phyloP scores from a whole-genome alignment of 306 rosid species.

The Trifolium fragiferum region DNA sequence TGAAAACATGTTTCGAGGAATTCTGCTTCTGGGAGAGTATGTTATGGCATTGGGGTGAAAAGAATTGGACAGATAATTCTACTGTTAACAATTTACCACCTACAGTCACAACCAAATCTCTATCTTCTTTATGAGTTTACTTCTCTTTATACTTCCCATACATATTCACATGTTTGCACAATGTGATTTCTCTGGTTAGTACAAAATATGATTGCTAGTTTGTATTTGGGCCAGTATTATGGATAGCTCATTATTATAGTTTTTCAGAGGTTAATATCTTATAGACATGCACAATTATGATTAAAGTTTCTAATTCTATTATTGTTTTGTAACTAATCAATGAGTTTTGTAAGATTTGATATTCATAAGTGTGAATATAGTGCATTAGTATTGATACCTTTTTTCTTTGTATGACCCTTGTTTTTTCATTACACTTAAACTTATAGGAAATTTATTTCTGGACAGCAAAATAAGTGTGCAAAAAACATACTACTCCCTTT shows the following conservation, averaged over 20 bases:
- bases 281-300: background rate
- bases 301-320: background rate
- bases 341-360: background rate
- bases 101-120: conserved; percentile 44
- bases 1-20: conserved; percentile 67
- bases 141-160: conserved; percentile 27
- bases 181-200: conserved; percentile 7
- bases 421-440: background rate
- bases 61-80: conserved; percentile 77
- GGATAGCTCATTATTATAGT: conserved; percentile 3
- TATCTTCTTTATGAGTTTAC: conserved; percentile 47
- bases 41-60: conserved; percentile 87
- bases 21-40: conserved; percentile 91
- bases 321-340: background rate
- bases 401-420: background rate
- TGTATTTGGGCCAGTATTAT: conserved; percentile 23
- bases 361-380: conserved; percentile 5
- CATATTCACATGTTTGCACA: conserved; percentile 15
- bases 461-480: background rate
- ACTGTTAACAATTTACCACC: conserved; percentile 48
- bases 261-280: conserved; percentile 3
- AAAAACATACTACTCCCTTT: too few species aligned
- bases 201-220: conserved; percentile 23
- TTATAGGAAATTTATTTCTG: background rate
- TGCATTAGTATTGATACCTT: background rate